Evolutionary conservation across 1,139 yeast genomes (phyloP).

Genomic region (Saccharomyces hybrid): DNA sequence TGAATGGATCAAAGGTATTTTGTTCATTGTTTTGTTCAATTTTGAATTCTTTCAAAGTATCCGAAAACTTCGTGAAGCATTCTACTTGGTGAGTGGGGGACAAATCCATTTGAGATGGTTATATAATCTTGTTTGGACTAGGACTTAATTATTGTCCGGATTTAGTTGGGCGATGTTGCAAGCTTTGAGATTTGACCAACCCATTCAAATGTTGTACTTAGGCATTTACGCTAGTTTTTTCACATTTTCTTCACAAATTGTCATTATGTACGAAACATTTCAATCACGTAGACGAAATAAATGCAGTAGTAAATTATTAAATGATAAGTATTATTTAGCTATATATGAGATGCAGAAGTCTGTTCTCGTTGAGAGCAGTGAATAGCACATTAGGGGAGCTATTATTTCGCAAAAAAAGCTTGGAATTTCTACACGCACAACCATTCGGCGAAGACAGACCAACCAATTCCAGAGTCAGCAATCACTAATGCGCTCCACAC

Average conservation of each 20-base stretch:
- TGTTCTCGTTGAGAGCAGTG: too few species aligned
- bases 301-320: neutral
- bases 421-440: slow-evolving; percentile 38
- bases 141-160: neutral
- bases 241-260: neutral
- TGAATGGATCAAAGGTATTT: slow-evolving; percentile 38
- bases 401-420: neutral
- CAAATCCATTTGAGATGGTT: neutral
- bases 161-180: neutral
- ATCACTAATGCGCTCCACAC: slow-evolving; percentile 76
- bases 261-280: neutral
- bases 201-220: neutral
- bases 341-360: neutral
- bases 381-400: too few species aligned
- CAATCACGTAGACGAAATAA: neutral
- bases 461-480: slow-evolving; percentile 71
- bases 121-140: neutral
- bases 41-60: slow-evolving; percentile 42
- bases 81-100: neutral
- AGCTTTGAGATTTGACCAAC: neutral
- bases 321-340: neutral
- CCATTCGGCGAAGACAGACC: slow-evolving; percentile 96
- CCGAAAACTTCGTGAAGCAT: slow-evolving; percentile 38
- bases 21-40: slow-evolving; percentile 29
- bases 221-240: neutral